These are phyloP conservation scores for Decorospora gaudefroyi DNA, from an alignment of 2,329 filamentous ascomycete species.

Conservation along the genomic window DNA sequence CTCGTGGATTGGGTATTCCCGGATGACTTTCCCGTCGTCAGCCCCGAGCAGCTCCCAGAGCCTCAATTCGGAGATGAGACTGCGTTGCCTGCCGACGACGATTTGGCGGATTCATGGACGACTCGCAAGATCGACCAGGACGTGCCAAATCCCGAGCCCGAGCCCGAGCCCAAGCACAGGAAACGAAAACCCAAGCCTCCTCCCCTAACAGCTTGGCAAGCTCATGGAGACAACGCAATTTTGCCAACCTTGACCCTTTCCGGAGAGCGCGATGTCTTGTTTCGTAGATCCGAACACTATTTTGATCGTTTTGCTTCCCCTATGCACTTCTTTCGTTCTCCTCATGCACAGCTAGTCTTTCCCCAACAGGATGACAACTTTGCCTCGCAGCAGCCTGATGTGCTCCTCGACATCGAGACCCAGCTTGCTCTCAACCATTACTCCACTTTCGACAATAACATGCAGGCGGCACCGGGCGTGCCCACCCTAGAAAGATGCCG, in stretches of 20 bases:
- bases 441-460: conserved; percentile 23
- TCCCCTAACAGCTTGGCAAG: conserved; percentile 35
- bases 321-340: conserved; percentile 56
- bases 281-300: conserved; percentile 50
- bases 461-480: conserved; percentile 14
- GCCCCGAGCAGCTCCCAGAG: conserved; percentile 34
- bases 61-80: conserved; percentile 39
- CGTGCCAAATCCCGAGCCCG: conserved; percentile 9
- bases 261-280: conserved; percentile 46
- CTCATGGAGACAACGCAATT: conserved; percentile 27
- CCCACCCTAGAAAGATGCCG: conserved; percentile 38
- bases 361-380: conserved; percentile 32
- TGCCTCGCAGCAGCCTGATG: conserved; percentile 35
- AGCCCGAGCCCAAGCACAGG: conserved; percentile 12
- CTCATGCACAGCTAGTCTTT: conserved; percentile 38
- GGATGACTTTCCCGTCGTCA: conserved; percentile 34
- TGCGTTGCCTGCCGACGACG: conserved; percentile 36
- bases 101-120: conserved; percentile 27
- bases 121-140: conserved; percentile 9
- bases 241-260: conserved; percentile 41
- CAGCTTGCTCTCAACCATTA: conserved; percentile 39
- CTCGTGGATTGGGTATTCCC: conserved; percentile 56
- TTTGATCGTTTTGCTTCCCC: conserved; percentile 58
- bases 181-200: conserved; percentile 28
- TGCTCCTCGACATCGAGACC: conserved; percentile 38